Conservation (phyloP, 495 filamentous ascomycete genomes). For the Symbiotaphrina buchneri region DNA sequence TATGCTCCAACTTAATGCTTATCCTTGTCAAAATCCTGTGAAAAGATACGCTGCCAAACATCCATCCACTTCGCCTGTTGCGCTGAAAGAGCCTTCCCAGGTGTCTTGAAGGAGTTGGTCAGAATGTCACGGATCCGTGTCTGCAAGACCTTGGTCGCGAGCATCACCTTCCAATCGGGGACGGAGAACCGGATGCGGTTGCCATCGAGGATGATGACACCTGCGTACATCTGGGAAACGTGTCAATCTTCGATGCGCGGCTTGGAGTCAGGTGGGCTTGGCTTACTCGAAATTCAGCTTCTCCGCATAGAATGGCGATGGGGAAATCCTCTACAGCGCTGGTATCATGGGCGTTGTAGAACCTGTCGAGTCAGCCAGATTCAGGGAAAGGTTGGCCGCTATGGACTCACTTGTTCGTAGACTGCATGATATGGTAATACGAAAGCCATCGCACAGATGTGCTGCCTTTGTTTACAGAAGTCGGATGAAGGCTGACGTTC, state of each 20-base stretch:
- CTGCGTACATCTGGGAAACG: slow-evolving; percentile 43
- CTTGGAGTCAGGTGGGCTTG: neutral
- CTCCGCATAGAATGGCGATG: slow-evolving; percentile 66
- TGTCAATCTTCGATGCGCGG: slow-evolving; percentile 4
- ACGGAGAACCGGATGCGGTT: slow-evolving; percentile 74
- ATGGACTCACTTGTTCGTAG: slow-evolving; percentile 34
- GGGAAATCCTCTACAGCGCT: slow-evolving; percentile 61
- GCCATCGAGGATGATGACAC: slow-evolving; percentile 64
- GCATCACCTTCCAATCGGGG: slow-evolving; percentile 75
- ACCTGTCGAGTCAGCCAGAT: slow-evolving; percentile 9
- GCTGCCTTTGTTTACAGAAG: slow-evolving; percentile 59
- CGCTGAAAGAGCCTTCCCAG: slow-evolving; percentile 41
- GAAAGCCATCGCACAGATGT: slow-evolving; percentile 55
- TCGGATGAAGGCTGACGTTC: slow-evolving; percentile 58
- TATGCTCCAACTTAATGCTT: too few species aligned
- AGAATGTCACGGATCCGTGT: slow-evolving; percentile 44
- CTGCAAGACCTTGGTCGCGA: slow-evolving; percentile 62
- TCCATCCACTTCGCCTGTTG: slow-evolving; percentile 57
- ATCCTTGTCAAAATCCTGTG: slow-evolving; percentile 2
- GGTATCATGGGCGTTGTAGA: slow-evolving; percentile 79
- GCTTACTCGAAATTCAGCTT: slow-evolving; percentile 52
- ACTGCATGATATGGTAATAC: slow-evolving; percentile 94
- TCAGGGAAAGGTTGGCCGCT: neutral
- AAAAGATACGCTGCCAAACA: slow-evolving; percentile 25
- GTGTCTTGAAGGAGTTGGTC: slow-evolving; percentile 42